These are phyloP conservation scores for Chlamydomonas eustigma DNA, from an alignment of 139 green algal species.

Conservation along the genomic window DNA sequence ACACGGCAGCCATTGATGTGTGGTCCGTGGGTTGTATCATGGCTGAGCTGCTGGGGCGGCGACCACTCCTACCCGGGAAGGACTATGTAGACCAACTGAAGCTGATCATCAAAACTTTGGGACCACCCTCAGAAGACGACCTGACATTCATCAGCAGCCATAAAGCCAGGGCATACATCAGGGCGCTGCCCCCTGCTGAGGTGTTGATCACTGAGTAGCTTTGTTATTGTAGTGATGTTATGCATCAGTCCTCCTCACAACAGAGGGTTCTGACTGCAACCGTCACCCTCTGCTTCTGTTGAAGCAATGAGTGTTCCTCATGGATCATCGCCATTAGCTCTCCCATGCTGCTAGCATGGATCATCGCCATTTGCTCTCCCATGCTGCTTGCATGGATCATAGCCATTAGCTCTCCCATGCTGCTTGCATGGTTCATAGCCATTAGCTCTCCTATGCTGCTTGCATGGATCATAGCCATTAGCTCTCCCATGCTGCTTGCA, in stretches of 20 bases:
- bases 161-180: conserved; percentile 82
- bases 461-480: no score
- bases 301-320: not conserved
- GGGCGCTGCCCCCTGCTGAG: conserved; percentile 54
- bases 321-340: no score
- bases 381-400: no score
- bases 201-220: conserved; percentile 19
- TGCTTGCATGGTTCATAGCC: no score
- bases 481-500: no score
- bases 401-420: no score
- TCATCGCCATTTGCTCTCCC: no score
- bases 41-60: conserved; percentile 83
- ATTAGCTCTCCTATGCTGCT: no score
- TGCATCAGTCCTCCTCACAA: no score
- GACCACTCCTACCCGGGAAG: conserved; percentile 80
- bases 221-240: no score
- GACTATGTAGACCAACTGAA: conserved; percentile 95
- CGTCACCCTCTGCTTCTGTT: not conserved
- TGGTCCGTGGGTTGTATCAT: conserved; percentile 90
- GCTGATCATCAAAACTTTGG: conserved; percentile 86
- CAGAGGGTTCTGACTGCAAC: no score
- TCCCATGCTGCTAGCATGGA: no score
- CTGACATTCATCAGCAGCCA: conserved; percentile 81
- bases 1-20: conserved; percentile 62
- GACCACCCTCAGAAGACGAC: conserved; percentile 83